Conservation (phyloP, 306 rosid species). For the Ziziphus jujuba region DNA sequence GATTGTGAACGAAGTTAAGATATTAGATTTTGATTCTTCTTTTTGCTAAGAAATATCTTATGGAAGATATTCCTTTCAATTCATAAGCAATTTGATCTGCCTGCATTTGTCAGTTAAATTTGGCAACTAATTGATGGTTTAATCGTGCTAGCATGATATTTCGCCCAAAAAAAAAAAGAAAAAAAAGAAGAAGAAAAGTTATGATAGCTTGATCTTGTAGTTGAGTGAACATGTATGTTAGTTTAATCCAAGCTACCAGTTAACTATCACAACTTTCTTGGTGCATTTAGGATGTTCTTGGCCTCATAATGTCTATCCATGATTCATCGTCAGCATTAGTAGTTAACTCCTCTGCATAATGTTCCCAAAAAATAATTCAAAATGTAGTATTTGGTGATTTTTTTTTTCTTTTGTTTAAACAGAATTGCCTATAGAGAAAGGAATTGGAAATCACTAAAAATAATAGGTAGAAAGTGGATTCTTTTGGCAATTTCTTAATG, state of each 20-base stretch:
- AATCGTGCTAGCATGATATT: background rate
- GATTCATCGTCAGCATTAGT: background rate
- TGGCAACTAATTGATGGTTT: background rate
- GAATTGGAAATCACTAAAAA: background rate
- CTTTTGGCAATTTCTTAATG: background rate
- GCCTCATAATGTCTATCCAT: background rate
- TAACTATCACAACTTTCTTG: constrained; percentile 6
- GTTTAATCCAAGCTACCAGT: background rate
- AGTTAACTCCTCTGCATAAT: background rate
- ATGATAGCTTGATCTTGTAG: background rate
- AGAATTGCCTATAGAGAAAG: background rate
- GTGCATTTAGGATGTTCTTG: background rate
- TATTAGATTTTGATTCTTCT: background rate
- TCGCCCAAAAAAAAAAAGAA: no score
- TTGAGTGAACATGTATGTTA: background rate
- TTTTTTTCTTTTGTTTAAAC: background rate
- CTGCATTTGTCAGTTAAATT: background rate
- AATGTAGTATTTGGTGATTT: background rate
- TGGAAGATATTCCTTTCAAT: background rate
- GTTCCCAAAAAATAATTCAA: no score
- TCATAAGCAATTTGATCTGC: constrained; percentile 1
- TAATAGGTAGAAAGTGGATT: background rate
- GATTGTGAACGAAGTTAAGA: constrained; percentile 14
- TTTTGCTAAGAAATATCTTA: background rate
- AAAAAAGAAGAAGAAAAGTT: no score